Conservation (phyloP, 2,329 filamentous ascomycete species). For the Colletotrichum sp. region DNA sequence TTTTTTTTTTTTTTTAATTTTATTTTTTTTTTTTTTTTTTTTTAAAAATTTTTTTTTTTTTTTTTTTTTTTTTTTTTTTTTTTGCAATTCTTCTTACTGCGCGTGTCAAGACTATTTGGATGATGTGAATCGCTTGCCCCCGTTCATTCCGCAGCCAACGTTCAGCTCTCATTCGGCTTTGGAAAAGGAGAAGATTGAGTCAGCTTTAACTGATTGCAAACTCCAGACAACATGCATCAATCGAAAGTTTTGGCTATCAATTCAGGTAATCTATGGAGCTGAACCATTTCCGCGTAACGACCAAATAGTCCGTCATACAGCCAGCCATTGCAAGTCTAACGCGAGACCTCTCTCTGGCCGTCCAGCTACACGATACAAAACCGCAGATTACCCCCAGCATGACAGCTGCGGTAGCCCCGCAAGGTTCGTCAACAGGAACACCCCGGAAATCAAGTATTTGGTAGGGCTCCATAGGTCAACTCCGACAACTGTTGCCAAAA, state of each 20-base stretch:
- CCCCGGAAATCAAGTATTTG: not conserved
- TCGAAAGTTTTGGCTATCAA: too few relatives aligned
- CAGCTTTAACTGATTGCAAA: rapidly evolving
- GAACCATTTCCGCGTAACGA: not conserved
- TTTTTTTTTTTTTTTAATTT: too few relatives aligned
- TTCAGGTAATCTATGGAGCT: not conserved
- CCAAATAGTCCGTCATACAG: not conserved
- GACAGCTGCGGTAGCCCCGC: not conserved
- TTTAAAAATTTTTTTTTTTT: too few relatives aligned
- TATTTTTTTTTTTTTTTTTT: too few relatives aligned
- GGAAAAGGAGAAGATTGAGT: not conserved
- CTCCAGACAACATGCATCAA: rapidly evolving
- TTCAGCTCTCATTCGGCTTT: too few relatives aligned
- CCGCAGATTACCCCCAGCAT: not conserved
- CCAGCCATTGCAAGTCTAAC: not conserved
- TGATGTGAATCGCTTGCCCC: too few relatives aligned
- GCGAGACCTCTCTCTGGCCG: not conserved
- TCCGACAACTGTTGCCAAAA: not conserved
- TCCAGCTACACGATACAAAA: not conserved
- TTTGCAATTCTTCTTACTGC: too few relatives aligned
- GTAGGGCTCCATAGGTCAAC: not conserved
- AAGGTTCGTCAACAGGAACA: not conserved
- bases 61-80: too few relatives aligned
- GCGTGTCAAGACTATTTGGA: too few relatives aligned
- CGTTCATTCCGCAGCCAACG: too few relatives aligned